Evolutionary conservation across 1,139 yeast genomes (phyloP).

Genomic region (Saccharomyces pastorianus): DNA sequence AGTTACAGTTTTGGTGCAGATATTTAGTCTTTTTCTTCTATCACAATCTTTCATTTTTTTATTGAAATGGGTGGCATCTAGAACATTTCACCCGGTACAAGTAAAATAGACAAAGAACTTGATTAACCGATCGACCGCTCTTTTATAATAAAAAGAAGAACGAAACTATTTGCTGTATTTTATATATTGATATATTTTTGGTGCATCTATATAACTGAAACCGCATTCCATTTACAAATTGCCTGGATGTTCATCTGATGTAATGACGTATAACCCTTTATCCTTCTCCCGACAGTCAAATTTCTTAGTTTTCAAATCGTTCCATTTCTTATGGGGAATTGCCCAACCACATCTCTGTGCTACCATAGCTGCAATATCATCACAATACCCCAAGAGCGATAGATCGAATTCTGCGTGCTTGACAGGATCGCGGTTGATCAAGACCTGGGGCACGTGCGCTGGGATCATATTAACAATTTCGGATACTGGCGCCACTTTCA

Average conservation of each 20-base stretch:
- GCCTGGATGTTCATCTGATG: neutral
- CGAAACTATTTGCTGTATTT: neutral
- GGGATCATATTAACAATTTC: constrained; percentile 76
- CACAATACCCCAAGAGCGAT: constrained; percentile 75
- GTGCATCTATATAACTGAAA: neutral
- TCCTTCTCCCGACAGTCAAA: constrained; percentile 22
- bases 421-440: constrained; percentile 77
- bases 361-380: constrained; percentile 69
- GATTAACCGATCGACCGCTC: no score
- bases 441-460: constrained; percentile 67
- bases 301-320: constrained; percentile 18
- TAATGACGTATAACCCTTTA: constrained; percentile 22
- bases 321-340: constrained; percentile 47
- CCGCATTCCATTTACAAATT: neutral
- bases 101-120: neutral
- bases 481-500: constrained; percentile 94
- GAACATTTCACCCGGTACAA: neutral
- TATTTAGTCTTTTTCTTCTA: no score
- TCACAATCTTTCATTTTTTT: neutral
- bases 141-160: neutral
- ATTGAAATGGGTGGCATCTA: neutral
- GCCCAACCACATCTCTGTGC: constrained; percentile 59
- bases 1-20: no score
- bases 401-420: constrained; percentile 75
- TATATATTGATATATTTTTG: neutral